These are phyloP conservation scores for Vigna hirtella DNA, from an alignment of 306 rosid genomes.

Conservation along the genomic window DNA sequence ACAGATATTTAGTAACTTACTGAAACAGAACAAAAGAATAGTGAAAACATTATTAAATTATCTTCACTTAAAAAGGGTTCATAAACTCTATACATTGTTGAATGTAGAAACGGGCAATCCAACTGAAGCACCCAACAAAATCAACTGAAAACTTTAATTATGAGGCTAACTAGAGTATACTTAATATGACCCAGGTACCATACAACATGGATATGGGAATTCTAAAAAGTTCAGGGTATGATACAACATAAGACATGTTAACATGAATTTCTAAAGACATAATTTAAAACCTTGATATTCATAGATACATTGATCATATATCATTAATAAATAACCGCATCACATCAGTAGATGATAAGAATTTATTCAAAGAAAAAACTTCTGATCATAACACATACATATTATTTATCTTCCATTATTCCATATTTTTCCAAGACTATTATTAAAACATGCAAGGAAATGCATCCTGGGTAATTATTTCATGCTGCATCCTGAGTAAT, in stretches of 20 bases:
- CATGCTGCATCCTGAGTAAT: no score
- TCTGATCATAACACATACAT: not conserved
- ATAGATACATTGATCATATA: not conserved
- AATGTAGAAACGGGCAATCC: not conserved
- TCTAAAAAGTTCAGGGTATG: not conserved
- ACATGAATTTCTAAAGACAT: no score
- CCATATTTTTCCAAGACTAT: not conserved
- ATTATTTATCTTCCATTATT: not conserved
- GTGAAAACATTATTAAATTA: constrained; percentile 18
- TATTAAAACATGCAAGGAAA: not conserved
- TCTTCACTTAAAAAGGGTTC: not conserved
- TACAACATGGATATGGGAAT: no score
- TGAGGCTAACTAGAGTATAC: not conserved
- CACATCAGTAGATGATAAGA: not conserved
- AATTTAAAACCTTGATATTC: no score
- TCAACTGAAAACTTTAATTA: not conserved
- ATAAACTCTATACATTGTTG: not conserved
- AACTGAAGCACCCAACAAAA: not conserved
- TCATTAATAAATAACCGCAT: not conserved
- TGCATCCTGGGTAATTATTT: not conserved
- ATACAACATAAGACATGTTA: no score
- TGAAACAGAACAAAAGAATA: constrained; percentile 1
- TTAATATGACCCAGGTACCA: not conserved
- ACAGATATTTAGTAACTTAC: not conserved
- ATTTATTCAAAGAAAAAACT: not conserved